Evolutionary conservation across 2,329 filamentous ascomycete species (phyloP), one percentile per base, ranked within the genome.

Genomic region (Calonectria henricotiae): DNA sequence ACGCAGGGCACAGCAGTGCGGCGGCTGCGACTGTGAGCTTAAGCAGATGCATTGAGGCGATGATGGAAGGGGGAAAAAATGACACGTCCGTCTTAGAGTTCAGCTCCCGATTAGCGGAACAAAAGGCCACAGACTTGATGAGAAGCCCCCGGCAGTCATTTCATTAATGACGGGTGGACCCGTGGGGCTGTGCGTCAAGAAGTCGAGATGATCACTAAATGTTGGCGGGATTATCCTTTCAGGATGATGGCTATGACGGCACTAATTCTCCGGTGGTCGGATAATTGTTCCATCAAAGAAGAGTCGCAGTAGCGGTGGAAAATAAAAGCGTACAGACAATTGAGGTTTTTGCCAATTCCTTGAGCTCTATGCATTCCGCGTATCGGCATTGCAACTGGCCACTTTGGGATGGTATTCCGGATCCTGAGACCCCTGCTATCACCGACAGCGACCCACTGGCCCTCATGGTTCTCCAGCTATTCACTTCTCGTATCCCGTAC

Each of bases 21-120:
- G 46, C 58, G 15, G 65, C 65, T 30, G 47, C 58, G 27, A 62
- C 13, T 13, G 55, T 32, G 37, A 69, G 67, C 35, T 35, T 44
- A n/a, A 55, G 25, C 62, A 69, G 60, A 44, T 46, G 44, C 67
- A 69, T 69, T 25, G 32, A 6, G 32, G 23, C 25, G 55, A 23
- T 41, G 55, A 61, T 41, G 55, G 51, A 27, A 61, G 44, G 17
- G 39, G 39, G 37, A 61, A 20, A 41, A 61, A 61, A 44, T 41
- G 55, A 25, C 23, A 13, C 37, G 39, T n/a, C 39, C 20, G 55
- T 27, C 55, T 43, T 44, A 43, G 25, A 44, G 55, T 44, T 61
- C 39, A 32, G 37, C 9, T 9, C 51, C 35, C 51, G 55, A 32
- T 61, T 20, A 61, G 37, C 55, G 23, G 37, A 30, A 30, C 3